Evolutionary conservation across 2,329 filamentous ascomycete genomes (phyloP), one percentile per base, ranked within the genome.

Genomic region (Trichoderma polysporum): DNA sequence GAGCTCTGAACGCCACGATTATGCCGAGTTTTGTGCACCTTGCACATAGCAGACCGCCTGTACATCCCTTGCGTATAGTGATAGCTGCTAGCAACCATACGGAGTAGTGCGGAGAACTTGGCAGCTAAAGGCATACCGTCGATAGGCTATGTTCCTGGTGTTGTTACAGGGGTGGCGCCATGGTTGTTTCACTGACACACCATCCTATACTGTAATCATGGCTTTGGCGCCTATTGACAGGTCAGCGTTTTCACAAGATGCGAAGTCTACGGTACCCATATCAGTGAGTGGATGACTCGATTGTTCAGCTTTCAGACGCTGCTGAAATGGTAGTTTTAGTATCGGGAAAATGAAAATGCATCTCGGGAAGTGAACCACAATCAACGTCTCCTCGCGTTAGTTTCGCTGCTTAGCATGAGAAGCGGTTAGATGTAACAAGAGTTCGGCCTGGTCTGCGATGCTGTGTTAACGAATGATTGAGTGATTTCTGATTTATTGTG

Each of bases 71-170:
- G 37, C 37, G 25, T 31, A 6, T 45, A 22, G 27, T 19, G 25
- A 37, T 47, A 35, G 2, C 37, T 7, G 4, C 53, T 56, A 17
- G 53, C 31, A 39, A 13, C 22, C 12, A 29, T 54, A 17, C 27
- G 27, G 29, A 33, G 17, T 10, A 53, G 19, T 50, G 47, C 25
- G 25, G 47, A n/a, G 47, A 31, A 27, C 15, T 52, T 39, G 27
- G 22, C 17, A 61, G 37, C 56, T 52, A 25, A 37, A 61, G 47
- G 41, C 22, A 47, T 29, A 25, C 47, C 58, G 10, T 39, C 13
- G 58, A 39, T 37, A 61, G 58, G 45, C 47, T n/a, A 39, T 61
- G 45, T 50, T 61, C 45, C 49, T 61, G 31, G 25, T 25, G 39
- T 47, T 25, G 45, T 29, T 47, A 37, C 50, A 64, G 29, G 49